Percentiles rank a stretch among this genome's conserved stretches.
Evolutionary conservation across 805 yeast genomes (phyloP).

Genomic region (Hanseniaspora pseudoguilliermondii): DNA sequence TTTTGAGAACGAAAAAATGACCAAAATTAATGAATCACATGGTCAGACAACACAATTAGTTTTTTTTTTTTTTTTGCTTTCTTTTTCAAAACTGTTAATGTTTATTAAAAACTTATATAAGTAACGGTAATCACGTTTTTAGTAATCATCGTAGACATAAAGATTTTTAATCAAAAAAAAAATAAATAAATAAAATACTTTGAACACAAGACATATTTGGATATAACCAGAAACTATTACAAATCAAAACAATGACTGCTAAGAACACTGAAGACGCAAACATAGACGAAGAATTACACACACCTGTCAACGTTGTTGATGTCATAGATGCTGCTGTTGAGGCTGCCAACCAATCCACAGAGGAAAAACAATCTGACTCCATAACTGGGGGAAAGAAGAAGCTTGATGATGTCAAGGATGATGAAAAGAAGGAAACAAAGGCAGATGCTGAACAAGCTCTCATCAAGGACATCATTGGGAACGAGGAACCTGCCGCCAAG

Average conservation of each 20-base stretch:
- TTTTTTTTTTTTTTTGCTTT: not conserved
- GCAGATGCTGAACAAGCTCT: conserved; percentile 4
- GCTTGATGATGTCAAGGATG: conserved; percentile 1
- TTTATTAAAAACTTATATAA: not conserved
- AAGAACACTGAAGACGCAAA: conserved; percentile 18
- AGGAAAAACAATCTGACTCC: not conserved
- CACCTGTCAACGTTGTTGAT: conserved; percentile 14
- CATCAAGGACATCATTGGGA: conserved; percentile 8
- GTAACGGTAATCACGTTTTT: not conserved
- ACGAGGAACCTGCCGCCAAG: not conserved
- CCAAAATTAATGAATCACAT: not conserved
- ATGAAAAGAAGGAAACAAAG: not conserved
- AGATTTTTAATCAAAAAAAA: not conserved
- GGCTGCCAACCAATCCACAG: not conserved
- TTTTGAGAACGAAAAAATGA: not conserved
- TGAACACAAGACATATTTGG: not conserved
- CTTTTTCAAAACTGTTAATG: too few relatives aligned
- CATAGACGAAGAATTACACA: conserved; percentile 17
- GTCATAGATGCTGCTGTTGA: conserved; percentile 14
- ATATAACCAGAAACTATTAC: not conserved
- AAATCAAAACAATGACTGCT: not conserved
- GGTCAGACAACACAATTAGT: not conserved
- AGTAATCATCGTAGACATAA: not conserved
- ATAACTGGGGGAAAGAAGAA: not conserved
- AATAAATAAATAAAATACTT: not conserved